Percentiles rank a stretch among this genome's conserved stretches.
phyloP scores from a whole-genome alignment of 2,329 filamentous ascomycete genomes.

The Ophiostoma himal-ulmi region DNA sequence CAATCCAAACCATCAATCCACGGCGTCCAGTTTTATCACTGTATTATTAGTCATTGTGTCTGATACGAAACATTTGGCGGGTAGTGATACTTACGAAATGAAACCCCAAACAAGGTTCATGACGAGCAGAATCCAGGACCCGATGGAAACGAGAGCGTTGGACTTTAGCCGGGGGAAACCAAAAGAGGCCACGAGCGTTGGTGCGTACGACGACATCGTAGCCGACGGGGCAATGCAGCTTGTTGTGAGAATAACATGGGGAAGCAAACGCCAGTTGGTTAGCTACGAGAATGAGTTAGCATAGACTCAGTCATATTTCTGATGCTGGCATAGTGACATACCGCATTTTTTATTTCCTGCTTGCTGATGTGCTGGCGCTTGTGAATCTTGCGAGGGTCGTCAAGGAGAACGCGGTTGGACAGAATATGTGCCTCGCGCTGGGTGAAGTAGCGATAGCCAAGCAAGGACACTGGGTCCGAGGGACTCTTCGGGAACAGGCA shows the following conservation, averaged over 20 bases:
- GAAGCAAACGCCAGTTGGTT: constrained; percentile 31
- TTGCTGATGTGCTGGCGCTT: constrained; percentile 19
- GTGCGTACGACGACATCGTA: constrained; percentile 32
- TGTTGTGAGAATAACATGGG: constrained; percentile 34
- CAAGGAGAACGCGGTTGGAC: constrained; percentile 32
- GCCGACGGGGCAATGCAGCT: constrained; percentile 30
- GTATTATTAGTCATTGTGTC: background rate
- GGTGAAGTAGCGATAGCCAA: background rate
- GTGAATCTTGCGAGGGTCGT: constrained; percentile 35
- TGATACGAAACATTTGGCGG: too few relatives aligned
- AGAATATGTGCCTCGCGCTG: constrained; percentile 29
- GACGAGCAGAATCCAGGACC: constrained; percentile 34
- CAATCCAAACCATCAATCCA: constrained; percentile 1
- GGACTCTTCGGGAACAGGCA: background rate
- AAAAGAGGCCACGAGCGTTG: constrained; percentile 33
- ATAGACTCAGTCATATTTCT: background rate
- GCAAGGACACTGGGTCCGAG: background rate
- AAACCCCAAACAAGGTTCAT: constrained; percentile 33
- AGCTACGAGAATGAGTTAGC: background rate
- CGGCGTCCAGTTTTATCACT: background rate
- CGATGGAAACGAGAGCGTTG: constrained; percentile 36
- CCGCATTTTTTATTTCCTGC: constrained; percentile 6
- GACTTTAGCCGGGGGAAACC: constrained; percentile 35
- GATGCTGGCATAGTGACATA: constrained; percentile 26
- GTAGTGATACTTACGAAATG: background rate